Base-by-base conservation (phyloP, 345 rosid genomes). In the Pugionium dolabratum region DNA sequence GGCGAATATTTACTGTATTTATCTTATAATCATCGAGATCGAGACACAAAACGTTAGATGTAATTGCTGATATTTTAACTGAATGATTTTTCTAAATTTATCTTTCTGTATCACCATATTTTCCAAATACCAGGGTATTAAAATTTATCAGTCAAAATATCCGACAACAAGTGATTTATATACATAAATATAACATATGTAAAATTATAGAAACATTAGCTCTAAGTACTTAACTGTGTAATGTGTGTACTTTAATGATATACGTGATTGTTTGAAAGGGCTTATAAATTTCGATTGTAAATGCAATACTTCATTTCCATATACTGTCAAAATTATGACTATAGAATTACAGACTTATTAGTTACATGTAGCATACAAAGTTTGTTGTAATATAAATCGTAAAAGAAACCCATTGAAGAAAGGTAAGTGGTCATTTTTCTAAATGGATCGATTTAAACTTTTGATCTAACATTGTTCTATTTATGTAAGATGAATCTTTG, bases 381-480 rank as follows among this genome's bases (percentile, higher is more conserved):
- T 18, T 18, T 18, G 18, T 18, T 18, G 18, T 18, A 18, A 18
- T 18, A 18, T 0, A 18, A 11, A 26, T 18, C 6, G 52, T 18
- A 9, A 9, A 44, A 3, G 7, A 18, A 66, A 7, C 49, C 0
- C 46, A 49, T 2, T 2, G 31, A 29, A 50, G 9, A 39, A 63
- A 57, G 64, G 7, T 59, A 41, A 69, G 44, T 50, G 49, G 66
- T 50, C 52, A 40, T 40, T 59, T 0, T 30, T 59, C 6, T 9
- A 32, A 41, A 69, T 69, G 29, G 30, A 37, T 30, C 67, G 62
- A 70, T 44, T 43, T 34, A 35, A 69, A 63, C 67, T 28, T 70
- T 44, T 61, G 61, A 69, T 52, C 67, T 52, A 7, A 69, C 54
- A 49, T 3, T 43, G 39, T 34, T n/a, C n/a, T n/a, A n/a, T n/a